A percentile compares a stretch with the other conserved stretches of the same genome.
Conservation (phyloP, 306 rosid genomes). For the Ormosia emarginata region DNA sequence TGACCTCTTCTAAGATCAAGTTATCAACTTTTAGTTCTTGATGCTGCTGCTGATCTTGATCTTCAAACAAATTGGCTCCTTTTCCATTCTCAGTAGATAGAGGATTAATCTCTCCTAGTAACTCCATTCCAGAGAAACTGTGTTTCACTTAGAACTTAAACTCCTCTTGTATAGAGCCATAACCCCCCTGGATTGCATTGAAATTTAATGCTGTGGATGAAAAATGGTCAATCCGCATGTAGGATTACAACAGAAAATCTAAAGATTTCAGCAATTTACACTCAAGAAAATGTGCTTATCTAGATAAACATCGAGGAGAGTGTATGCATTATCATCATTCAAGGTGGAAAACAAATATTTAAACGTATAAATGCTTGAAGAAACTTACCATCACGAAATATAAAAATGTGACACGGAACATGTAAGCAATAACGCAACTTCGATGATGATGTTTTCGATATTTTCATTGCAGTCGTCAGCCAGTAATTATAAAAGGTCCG, state of each 20-base stretch:
- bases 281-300: slow-evolving; percentile 8
- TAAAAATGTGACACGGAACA: not conserved
- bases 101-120: slow-evolving; percentile 18
- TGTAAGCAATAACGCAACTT: slow-evolving; percentile 9
- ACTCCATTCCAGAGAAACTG: slow-evolving; percentile 21
- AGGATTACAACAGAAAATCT: not conserved
- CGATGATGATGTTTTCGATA: slow-evolving; percentile 38
- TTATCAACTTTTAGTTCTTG: slow-evolving; percentile 18
- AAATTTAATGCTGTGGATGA: slow-evolving; percentile 37
- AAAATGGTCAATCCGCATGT: slow-evolving; percentile 39
- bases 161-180: slow-evolving; percentile 22
- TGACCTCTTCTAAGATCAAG: slow-evolving; percentile 30
- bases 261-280: not conserved
- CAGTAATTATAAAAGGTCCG: slow-evolving; percentile 14
- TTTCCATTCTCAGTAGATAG: slow-evolving; percentile 9
- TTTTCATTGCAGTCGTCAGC: slow-evolving; percentile 25
- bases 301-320: slow-evolving; percentile 10
- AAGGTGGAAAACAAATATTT: slow-evolving; percentile 14
- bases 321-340: not conserved
- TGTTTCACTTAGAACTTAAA: slow-evolving; percentile 3
- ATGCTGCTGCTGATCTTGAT: slow-evolving; percentile 29
- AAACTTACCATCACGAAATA: not conserved
- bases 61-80: slow-evolving; percentile 2
- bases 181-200: slow-evolving; percentile 24
- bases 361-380: not conserved